Evolutionary conservation across 768 basidiomycete genomes (phyloP).

Genomic region (Calocybe gangraenosa): DNA sequence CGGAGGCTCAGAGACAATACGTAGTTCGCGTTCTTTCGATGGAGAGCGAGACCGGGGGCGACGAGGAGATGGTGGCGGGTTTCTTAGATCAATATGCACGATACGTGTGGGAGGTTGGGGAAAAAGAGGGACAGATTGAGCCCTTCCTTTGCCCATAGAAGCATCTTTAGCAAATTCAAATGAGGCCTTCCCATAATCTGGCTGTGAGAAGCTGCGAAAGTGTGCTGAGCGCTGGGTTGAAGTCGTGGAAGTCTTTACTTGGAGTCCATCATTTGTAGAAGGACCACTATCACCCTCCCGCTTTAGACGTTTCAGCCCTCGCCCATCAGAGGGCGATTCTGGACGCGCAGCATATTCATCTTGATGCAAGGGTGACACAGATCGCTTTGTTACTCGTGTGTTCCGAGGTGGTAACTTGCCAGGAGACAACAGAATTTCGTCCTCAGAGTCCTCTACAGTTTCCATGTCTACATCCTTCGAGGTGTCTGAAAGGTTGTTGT

Average conservation of each 20-base stretch:
- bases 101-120: slow-evolving; percentile 20
- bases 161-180: slow-evolving; percentile 21
- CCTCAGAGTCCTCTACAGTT: slow-evolving; percentile 32
- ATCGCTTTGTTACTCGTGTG: slow-evolving; percentile 30
- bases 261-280: slow-evolving; percentile 9
- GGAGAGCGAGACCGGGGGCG: slow-evolving; percentile 38
- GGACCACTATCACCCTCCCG: slow-evolving; percentile 18
- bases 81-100: slow-evolving; percentile 38
- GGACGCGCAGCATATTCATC: slow-evolving; percentile 25
- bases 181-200: slow-evolving; percentile 20
- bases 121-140: slow-evolving; percentile 44
- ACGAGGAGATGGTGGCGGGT: slow-evolving; percentile 37
- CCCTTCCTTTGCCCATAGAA: slow-evolving; percentile 28
- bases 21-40: slow-evolving; percentile 34
- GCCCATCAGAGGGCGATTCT: slow-evolving; percentile 23
- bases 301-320: slow-evolving; percentile 34
- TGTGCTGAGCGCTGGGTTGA: slow-evolving; percentile 20
- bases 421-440: slow-evolving; percentile 46
- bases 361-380: slow-evolving; percentile 31
- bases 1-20: slow-evolving; percentile 21
- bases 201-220: slow-evolving; percentile 32
- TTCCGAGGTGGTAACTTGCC: slow-evolving; percentile 22
- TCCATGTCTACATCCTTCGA: slow-evolving; percentile 5
- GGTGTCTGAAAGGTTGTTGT: slow-evolving; percentile 6
- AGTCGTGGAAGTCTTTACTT: slow-evolving; percentile 9